These are phyloP conservation scores for Chlamydomonas incerta DNA, from an alignment of 139 green algal species.

Conservation along the genomic window DNA sequence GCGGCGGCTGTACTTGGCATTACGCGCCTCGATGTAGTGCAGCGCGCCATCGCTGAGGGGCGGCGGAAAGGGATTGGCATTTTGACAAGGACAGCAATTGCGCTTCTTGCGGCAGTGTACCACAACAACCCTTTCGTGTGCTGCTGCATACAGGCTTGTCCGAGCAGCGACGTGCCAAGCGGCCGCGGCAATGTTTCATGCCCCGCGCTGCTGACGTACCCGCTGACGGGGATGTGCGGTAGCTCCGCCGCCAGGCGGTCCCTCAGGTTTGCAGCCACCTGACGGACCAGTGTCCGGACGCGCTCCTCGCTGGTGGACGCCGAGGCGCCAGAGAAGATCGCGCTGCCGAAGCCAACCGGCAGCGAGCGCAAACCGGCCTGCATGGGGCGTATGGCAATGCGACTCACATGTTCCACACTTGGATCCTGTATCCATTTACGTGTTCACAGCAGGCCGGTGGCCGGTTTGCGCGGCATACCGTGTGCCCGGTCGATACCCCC, in stretches of 20 bases:
- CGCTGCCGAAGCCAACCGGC: conserved; percentile 54
- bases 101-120: no score
- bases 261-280: conserved; percentile 48
- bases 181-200: no score
- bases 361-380: conserved; percentile 66
- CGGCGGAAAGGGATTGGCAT: neutral
- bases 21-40: conserved; percentile 28
- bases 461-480: no score
- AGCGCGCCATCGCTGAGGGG: neutral
- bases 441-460: no score
- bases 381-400: neutral
- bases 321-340: conserved; percentile 41
- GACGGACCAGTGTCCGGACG: conserved; percentile 42
- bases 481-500: no score
- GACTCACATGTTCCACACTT: no score
- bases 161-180: no score
- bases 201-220: conserved; percentile 41
- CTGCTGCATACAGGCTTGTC: no score
- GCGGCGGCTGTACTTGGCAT: conserved; percentile 19
- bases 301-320: conserved; percentile 26
- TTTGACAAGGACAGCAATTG: no score
- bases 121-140: no score
- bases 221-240: conserved; percentile 65
- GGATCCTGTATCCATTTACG: no score
- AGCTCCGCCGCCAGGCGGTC: conserved; percentile 66